These are phyloP conservation scores for Gaeumannomyces sp. DNA, from an alignment of 2,329 filamentous ascomycete species.

Conservation along the genomic window DNA sequence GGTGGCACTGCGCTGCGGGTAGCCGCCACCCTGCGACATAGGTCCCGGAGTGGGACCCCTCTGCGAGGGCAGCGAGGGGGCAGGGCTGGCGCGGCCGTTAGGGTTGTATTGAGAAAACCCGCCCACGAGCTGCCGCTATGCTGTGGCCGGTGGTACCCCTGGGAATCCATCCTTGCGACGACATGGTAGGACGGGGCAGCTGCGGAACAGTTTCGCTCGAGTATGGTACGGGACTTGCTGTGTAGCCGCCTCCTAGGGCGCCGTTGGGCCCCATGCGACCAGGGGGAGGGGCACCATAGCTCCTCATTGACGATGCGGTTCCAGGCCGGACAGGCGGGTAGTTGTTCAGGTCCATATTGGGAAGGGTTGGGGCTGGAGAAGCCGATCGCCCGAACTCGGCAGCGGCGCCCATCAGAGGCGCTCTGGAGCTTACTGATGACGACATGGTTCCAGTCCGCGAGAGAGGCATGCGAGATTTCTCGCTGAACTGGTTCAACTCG, in stretches of 20 bases:
- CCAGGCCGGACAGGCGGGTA: slow-evolving; percentile 19
- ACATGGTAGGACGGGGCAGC: slow-evolving; percentile 21
- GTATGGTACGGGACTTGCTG: slow-evolving; percentile 20
- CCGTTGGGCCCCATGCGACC: slow-evolving; percentile 15
- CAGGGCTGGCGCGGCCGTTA: slow-evolving; percentile 23
- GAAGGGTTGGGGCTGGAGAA: slow-evolving; percentile 21
- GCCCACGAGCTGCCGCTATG: slow-evolving; percentile 3
- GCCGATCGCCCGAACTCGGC: slow-evolving; percentile 25
- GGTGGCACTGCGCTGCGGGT: slow-evolving; percentile 24
- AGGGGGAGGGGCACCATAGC: slow-evolving; percentile 18
- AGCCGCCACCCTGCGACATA: slow-evolving; percentile 7
- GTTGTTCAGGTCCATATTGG: slow-evolving; percentile 14
- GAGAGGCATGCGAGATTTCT: slow-evolving; percentile 39
- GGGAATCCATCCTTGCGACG: slow-evolving; percentile 17
- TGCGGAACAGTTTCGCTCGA: slow-evolving; percentile 19
- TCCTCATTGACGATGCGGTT: slow-evolving; percentile 20
- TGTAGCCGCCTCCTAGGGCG: slow-evolving; percentile 16
- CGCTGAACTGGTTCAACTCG: slow-evolving; percentile 47
- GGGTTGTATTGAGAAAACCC: slow-evolving; percentile 7
- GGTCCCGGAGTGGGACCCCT: slow-evolving; percentile 8
- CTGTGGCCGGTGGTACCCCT: slow-evolving; percentile 13
- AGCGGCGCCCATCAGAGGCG: slow-evolving; percentile 24
- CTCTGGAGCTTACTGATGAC: slow-evolving; percentile 21
- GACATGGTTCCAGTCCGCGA: slow-evolving; percentile 25
- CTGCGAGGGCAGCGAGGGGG: slow-evolving; percentile 23